These are phyloP conservation scores for Pistacia atlantica DNA, from an alignment of 345 rosid genomes.

Conservation along the genomic window DNA sequence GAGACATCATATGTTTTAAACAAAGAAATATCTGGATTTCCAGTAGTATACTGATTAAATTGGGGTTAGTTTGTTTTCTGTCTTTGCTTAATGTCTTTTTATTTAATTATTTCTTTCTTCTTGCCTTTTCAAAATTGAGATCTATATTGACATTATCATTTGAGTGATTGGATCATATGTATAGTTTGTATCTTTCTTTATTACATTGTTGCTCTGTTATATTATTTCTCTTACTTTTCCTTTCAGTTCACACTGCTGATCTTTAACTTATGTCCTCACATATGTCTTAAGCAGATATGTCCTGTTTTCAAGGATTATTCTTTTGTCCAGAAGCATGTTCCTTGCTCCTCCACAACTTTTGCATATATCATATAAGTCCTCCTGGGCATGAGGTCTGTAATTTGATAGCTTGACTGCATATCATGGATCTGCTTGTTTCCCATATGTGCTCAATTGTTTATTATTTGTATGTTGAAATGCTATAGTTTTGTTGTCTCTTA, in stretches of 20 bases:
- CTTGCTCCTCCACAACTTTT: conserved; percentile 89
- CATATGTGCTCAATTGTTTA: neutral
- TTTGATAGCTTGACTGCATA: conserved; percentile 20
- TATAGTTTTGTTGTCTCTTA: conserved; percentile 56
- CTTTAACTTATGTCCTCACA: conserved; percentile 16
- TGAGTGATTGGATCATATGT: neutral
- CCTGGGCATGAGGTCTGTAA: conserved; percentile 96
- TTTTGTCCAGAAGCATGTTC: conserved; percentile 91
- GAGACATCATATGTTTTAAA: neutral
- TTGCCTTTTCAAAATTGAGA: conserved; percentile 4
- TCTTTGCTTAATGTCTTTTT: neutral
- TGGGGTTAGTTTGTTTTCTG: neutral
- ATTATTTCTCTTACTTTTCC: neutral
- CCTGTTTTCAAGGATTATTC: conserved; percentile 89
- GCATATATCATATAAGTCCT: conserved; percentile 95
- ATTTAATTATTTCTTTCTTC: neutral
- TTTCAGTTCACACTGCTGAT: neutral
- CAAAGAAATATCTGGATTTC: neutral
- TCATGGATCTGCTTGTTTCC: neutral
- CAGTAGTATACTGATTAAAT: neutral
- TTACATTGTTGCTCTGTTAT: neutral
- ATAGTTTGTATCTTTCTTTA: neutral
- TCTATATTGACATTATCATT: neutral
- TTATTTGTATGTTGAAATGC: conserved; percentile 10
- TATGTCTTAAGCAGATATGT: conserved; percentile 61